Base-by-base conservation (phyloP, 306 rosid species). In the Coriaria nepalensis region DNA sequence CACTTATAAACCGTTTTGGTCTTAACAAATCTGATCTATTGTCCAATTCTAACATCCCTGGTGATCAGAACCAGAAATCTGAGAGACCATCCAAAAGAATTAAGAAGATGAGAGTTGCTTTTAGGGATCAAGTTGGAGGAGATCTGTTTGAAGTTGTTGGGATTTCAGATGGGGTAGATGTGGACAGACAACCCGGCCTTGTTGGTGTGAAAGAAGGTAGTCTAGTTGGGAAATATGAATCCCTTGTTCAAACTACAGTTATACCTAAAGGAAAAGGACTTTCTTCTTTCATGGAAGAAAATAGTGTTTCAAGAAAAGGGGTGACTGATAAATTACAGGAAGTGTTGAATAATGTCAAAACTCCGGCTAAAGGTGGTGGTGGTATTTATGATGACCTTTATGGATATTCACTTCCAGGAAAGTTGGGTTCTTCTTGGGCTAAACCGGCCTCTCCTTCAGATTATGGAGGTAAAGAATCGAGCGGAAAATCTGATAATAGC, bases 141-240 rank as follows among this genome's bases (percentile, higher is more conserved):
- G 85, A 77, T 60, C 74, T 90, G 68, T 92, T 77, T 33, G 83
- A 85, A 62, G 76, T 90, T 20, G 98, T 90, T 70, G 98, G 95
- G 57, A 37, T 73, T 59, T 90, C 98, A 13, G 98, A 90, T 66
- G 98, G 98, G 32, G 95, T 68, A 7, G 94, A 79, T 57, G 98
- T 90, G 38, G 98, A 76, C 59, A 85, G 94, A 39, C 95, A 90
- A 66, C 95, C 93, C 42, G 98, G 98, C 59, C 98, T 95, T 10
- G 52, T 90, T 11, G 98, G 92, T 42, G 94, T 90, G 45, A 85
- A 85, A 74, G 98, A 90, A 75, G 98, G 98, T 67, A 86, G 94
- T 75, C 78, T 90, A 34, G 98, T 90, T 10, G 95, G 98, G 57
- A 85, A 90, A 73, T 90, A 90, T 10, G 98, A 82, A 66, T 77